Base-by-base conservation (phyloP, 768 basidiomycete genomes). In the Mycena latifolia region DNA sequence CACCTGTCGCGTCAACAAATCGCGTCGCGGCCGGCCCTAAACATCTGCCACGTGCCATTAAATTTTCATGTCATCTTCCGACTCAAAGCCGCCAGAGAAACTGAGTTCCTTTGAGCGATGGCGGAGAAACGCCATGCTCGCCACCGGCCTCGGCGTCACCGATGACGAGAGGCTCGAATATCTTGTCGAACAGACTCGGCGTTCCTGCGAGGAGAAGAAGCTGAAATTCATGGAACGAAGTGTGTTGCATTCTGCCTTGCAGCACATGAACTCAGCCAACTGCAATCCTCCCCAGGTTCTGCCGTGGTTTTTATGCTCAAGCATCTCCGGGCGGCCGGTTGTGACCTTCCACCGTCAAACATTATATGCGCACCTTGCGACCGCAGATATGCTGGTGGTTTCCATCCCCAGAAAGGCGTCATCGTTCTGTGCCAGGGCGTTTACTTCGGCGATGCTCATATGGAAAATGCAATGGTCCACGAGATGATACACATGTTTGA, bases 401-500 rank as follows among this genome's bases (percentile, higher is more conserved):
- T 96, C 76, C 84, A 80, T 31, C 90, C 93, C 2, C 86, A 92
- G 5, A 86, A 88, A 17, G 92, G 93, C 18, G 92, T 91, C 4
- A 88, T 98, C 27, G 78, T 95, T 9, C 81, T 99, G 3, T 99
- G 97, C 75, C 89, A 95, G 66, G 92, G 95, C 48, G 86, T 90
- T 52, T 92, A 96, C 72, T 85, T 89, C 76, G 87, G 83, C 76
- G 91, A 94, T 75, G 86, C 85, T 37, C 95, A 98, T 71, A 91
- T 96, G 92, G 96, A 99, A 77, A 88, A 94, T 73, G 97, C 96
- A 31, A 81, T 99, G 35, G 86, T 92, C 24, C 98, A 99, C 74
- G 98, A 99, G 76, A 86, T 99, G 50, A 79, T 99, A 27, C 98
- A 99, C 75, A 90, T 95, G 86, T 99, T 93, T 75, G 98, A 99